Base-by-base conservation (phyloP, 768 basidiomycete species). In the Suillus sp. region DNA sequence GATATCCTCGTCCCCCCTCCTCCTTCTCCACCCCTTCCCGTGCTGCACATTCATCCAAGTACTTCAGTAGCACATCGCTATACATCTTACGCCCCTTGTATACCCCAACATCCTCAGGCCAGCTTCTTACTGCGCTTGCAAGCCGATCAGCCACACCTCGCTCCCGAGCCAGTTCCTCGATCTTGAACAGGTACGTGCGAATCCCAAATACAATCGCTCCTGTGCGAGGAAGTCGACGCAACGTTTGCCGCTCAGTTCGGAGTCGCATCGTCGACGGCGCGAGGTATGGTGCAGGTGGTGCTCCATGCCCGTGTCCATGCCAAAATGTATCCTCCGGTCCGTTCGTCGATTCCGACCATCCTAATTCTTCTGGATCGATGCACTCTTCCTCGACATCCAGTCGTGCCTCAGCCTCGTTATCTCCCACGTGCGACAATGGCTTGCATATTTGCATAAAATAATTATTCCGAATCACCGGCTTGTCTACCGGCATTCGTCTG, bases 391-490 rank as follows among this genome's bases (percentile, higher is more conserved):
- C 63, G 22, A 61, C 37, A 10, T 50, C 54, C 27, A 27, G 9
- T 34, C 11, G 57, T 18, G 54, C 37, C 13, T 35, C 30, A n/a
- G 68, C 64, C 58, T 55, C 62, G 4, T 63, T 68, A 30, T 67
- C 64, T 34, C 51, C 22, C 16, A n/a, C 59, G 18, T 50, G 54
- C 2, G 59, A 16, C 25, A 13, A 8, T 6, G 73, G 71, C 63
- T 74, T 74, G 51, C 79, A 80, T 59, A 79, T 72, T 67, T 80
- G 80, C 57, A 83, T 71, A 60, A 74, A 74, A 74, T 88, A 91
- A 74, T 93, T 92, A 76, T 88, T 88, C 58, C 92, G 84, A 62
- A 81, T 74, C 56, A 92, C 86, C 9, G 90, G 86, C 72, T 89
- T 87, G 72, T 89, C 85, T 51, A 89, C 79, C 32, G 84, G 66